Percentiles rank a stretch among this genome's conserved stretches.
Conservation (phyloP, 371 early-diverging fungal genomes). For the Capillidium heterosporum region DNA sequence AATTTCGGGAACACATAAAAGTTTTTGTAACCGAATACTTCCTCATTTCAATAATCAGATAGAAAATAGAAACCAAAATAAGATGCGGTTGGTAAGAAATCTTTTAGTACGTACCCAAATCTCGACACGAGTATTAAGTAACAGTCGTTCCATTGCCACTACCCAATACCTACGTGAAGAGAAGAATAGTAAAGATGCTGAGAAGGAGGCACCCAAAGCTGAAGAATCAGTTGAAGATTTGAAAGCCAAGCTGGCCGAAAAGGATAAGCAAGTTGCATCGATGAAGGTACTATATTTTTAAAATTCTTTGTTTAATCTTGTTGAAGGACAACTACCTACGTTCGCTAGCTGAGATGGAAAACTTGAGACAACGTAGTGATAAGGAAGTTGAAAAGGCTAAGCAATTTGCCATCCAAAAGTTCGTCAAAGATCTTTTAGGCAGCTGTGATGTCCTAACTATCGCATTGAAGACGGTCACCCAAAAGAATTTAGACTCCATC, state of each 20-base stretch:
- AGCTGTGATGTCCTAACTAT: constrained; percentile 80
- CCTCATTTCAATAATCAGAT: no score
- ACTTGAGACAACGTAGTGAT: constrained; percentile 74
- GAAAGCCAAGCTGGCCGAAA: neutral
- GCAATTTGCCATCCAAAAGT: constrained; percentile 82
- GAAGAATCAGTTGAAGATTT: neutral
- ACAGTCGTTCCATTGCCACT: no score
- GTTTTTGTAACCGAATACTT: no score
- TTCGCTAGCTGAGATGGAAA: constrained; percentile 88
- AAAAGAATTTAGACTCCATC: constrained; percentile 20
- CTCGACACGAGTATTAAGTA: no score
- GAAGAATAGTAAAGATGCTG: no score
- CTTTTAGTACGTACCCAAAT: no score
- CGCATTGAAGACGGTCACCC: constrained; percentile 67
- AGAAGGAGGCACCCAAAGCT: neutral
- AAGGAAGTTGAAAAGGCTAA: constrained; percentile 66
- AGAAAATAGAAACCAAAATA: no score
- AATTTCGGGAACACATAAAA: no score
- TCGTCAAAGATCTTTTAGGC: constrained; percentile 90
- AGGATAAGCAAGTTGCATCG: neutral
- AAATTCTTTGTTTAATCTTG: neutral
- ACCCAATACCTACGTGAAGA: no score
- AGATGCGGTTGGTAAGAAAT: no score
- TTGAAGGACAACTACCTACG: constrained; percentile 56
- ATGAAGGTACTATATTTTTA: constrained; percentile 4